phyloP scores from a whole-genome alignment of 768 basidiomycete genomes.

The Rossbeevera mucosa region DNA sequence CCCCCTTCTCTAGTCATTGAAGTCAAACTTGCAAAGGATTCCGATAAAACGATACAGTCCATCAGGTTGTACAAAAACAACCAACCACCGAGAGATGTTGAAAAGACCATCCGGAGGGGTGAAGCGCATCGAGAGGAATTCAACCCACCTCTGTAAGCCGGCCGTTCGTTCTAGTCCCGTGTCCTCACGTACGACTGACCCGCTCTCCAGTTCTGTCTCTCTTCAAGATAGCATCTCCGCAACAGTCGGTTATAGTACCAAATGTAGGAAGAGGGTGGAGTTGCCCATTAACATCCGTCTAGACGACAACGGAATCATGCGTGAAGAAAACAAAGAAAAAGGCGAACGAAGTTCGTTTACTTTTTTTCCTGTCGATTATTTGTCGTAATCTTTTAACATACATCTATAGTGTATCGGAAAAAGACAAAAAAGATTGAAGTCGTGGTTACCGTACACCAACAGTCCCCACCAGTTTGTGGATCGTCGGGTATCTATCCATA shows the following conservation, averaged over 20 bases:
- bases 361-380: not conserved
- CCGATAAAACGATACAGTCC: conserved; percentile 4
- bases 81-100: not conserved
- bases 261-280: not conserved
- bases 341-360: conserved; percentile 3
- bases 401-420: conserved; percentile 8
- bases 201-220: not conserved
- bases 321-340: not conserved
- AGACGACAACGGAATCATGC: not conserved
- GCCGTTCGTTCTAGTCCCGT: not conserved
- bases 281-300: conserved; percentile 1
- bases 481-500: not conserved
- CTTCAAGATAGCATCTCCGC: not conserved
- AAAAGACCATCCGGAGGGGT: not conserved
- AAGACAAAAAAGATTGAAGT: conserved; percentile 7
- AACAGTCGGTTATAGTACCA: not conserved
- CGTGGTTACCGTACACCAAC: not conserved
- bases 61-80: not conserved
- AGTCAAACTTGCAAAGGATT: conserved; percentile 5
- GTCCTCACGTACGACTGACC: not conserved
- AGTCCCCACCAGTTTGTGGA: not conserved
- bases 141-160: conserved; percentile 7
- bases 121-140: not conserved
- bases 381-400: not conserved
- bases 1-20: not conserved